Conservation (phyloP, 1,284 basidiomycete species). For the Pseudozyma pruni region DNA sequence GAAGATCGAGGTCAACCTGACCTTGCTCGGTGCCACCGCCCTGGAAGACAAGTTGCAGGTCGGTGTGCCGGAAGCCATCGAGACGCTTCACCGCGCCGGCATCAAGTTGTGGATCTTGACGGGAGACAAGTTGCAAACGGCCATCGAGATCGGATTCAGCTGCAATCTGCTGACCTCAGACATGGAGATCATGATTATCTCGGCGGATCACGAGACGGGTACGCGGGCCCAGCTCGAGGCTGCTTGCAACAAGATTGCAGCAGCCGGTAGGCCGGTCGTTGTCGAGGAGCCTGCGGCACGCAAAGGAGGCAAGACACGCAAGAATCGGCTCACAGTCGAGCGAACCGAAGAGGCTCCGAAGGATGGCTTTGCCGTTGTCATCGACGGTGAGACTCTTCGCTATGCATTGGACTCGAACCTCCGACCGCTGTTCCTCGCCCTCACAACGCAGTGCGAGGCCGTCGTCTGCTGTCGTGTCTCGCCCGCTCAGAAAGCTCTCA, state of each 20-base stretch:
- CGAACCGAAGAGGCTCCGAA: constrained; percentile 46
- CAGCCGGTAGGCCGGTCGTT: constrained; percentile 75
- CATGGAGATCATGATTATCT: constrained; percentile 91
- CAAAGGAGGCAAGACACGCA: constrained; percentile 42
- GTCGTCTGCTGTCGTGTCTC: constrained; percentile 97
- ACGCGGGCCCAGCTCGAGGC: constrained; percentile 89
- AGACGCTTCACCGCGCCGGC: constrained; percentile 87
- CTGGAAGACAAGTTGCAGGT: constrained; percentile 96
- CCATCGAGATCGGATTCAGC: constrained; percentile 84
- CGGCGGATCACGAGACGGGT: constrained; percentile 80
- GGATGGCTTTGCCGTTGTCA: constrained; percentile 86
- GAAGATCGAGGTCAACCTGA: constrained; percentile 81
- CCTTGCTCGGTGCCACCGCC: constrained; percentile 90
- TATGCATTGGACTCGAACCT: constrained; percentile 82
- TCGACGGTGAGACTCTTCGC: constrained; percentile 91
- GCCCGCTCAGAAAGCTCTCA: constrained; percentile 94
- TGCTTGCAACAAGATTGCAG: constrained; percentile 92
- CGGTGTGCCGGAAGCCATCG: constrained; percentile 95
- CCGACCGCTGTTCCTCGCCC: constrained; percentile 85
- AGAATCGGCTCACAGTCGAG: constrained; percentile 45
- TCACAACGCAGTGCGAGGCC: constrained; percentile 94
- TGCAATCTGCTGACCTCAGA: constrained; percentile 55
- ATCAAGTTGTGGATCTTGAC: constrained; percentile 98
- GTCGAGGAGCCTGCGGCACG: constrained; percentile 36
- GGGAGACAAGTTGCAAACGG: constrained; percentile 96